Evolutionary conservation across 129 eudicot genomes (phyloP).

Genomic region (Cynara cardunculus): DNA sequence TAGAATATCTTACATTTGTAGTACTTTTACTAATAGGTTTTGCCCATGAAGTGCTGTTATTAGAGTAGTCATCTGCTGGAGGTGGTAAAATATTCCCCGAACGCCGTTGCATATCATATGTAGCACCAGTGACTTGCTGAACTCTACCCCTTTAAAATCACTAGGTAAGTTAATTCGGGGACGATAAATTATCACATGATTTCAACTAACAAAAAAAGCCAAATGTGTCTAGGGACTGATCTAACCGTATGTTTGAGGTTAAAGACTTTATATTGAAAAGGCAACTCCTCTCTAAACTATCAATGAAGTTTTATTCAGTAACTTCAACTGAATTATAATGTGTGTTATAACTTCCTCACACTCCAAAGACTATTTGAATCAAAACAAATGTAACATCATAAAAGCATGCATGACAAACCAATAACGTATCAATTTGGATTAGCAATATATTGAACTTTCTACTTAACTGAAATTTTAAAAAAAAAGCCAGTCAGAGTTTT

Average conservation of each 20-base stretch:
- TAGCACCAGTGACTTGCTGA: slow-evolving; percentile 74
- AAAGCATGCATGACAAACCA: background rate
- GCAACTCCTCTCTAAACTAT: slow-evolving; percentile 2
- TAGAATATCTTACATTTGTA: slow-evolving; percentile 69
- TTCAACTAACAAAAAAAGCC: slow-evolving; percentile 11
- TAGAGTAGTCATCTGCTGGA: slow-evolving; percentile 76
- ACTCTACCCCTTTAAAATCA: slow-evolving; percentile 66
- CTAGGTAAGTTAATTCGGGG: slow-evolving; percentile 34
- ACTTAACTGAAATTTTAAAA: background rate
- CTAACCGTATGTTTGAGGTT: slow-evolving; percentile 8
- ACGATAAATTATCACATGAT: slow-evolving; percentile 8
- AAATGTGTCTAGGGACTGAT: background rate
- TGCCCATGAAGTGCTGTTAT: slow-evolving; percentile 46
- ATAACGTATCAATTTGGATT: background rate
- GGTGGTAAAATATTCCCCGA: slow-evolving; percentile 87
- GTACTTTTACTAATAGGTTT: slow-evolving; percentile 62
- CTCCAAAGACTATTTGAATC: background rate
- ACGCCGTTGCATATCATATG: slow-evolving; percentile 70
- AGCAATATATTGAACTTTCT: background rate
- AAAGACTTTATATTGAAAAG: slow-evolving; percentile 9
- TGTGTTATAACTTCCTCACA: background rate
- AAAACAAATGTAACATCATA: background rate
- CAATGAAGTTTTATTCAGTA: slow-evolving; percentile 1
- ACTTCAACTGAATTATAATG: background rate
- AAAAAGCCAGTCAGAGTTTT: background rate